A percentile compares a stretch with the other conserved stretches of the same genome.
These are phyloP conservation scores for Besnoitia besnoiti DNA, from an alignment of 169 alveolate genomes.

Conservation along the genomic window DNA sequence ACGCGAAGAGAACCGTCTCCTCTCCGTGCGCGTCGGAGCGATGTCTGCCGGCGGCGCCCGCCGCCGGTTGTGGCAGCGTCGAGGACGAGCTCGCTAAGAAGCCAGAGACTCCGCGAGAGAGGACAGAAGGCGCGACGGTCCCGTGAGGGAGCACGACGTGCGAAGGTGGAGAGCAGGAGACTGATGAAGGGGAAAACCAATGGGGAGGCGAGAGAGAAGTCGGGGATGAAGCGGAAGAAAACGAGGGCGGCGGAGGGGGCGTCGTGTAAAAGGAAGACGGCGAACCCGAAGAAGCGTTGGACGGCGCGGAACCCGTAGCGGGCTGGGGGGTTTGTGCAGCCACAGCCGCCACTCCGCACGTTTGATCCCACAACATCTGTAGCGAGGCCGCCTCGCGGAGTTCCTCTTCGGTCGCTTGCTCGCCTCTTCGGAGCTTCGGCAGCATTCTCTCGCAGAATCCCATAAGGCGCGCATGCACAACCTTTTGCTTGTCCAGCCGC, in stretches of 20 bases:
- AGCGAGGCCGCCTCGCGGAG: not conserved
- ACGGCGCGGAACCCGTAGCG: too few species aligned
- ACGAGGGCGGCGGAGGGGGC: too few species aligned
- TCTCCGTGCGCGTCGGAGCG: too few species aligned
- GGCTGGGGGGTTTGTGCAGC: not conserved
- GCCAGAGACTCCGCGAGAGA: too few species aligned
- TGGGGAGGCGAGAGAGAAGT: too few species aligned
- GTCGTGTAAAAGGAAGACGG: too few species aligned
- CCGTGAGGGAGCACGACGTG: not conserved
- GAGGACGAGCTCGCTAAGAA: not conserved
- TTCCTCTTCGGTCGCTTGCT: not conserved
- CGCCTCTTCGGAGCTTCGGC: not conserved
- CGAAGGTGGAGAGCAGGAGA: not conserved
- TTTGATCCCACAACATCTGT: not conserved
- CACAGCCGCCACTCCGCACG: not conserved
- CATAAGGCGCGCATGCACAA: constrained; percentile 3
- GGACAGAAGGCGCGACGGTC: not conserved
- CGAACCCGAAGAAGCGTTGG: too few species aligned
- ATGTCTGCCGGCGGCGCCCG: too few species aligned
- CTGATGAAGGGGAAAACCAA: not conserved
- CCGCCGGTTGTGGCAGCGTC: too few species aligned
- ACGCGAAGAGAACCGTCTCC: too few species aligned
- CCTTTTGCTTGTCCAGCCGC: not conserved
- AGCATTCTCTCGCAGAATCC: not conserved
- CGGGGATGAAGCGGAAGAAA: too few species aligned